phyloP scores from a whole-genome alignment of 257 asterid genomes.

The Solanum chmielewskii region DNA sequence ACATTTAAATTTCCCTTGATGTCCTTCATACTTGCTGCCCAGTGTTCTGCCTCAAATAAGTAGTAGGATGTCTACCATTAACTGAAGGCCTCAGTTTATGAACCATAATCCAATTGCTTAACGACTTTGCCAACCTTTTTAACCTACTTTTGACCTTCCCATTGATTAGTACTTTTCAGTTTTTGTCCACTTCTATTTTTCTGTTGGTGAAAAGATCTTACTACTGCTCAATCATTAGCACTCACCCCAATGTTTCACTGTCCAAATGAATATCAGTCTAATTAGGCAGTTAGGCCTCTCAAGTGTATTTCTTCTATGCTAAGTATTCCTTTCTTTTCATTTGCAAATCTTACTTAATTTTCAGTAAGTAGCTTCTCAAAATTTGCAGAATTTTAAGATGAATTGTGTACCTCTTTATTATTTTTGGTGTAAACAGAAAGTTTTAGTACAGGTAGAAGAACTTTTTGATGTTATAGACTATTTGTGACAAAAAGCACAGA shows the following conservation, averaged over 20 bases:
- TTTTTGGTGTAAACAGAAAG: too few species aligned
- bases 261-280: not conserved
- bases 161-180: not conserved
- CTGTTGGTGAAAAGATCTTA: not conserved
- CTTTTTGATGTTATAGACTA: too few species aligned
- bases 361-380: not conserved
- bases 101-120: not conserved
- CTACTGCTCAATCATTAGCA: not conserved
- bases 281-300: not conserved
- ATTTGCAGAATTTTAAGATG: too few species aligned
- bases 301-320: not conserved
- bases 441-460: too few species aligned
- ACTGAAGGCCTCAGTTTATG: not conserved
- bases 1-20: not conserved
- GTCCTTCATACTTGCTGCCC: not conserved
- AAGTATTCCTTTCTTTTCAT: not conserved
- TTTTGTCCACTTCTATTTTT: not conserved
- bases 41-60: not conserved
- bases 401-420: too few species aligned
- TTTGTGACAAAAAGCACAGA: too few species aligned
- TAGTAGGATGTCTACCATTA: not conserved
- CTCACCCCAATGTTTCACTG: not conserved
- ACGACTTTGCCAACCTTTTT: not conserved
- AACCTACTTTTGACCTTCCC: not conserved
- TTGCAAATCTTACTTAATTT: not conserved